Conservation (phyloP, 768 basidiomycete species). For the Thelephora ganbajun region DNA sequence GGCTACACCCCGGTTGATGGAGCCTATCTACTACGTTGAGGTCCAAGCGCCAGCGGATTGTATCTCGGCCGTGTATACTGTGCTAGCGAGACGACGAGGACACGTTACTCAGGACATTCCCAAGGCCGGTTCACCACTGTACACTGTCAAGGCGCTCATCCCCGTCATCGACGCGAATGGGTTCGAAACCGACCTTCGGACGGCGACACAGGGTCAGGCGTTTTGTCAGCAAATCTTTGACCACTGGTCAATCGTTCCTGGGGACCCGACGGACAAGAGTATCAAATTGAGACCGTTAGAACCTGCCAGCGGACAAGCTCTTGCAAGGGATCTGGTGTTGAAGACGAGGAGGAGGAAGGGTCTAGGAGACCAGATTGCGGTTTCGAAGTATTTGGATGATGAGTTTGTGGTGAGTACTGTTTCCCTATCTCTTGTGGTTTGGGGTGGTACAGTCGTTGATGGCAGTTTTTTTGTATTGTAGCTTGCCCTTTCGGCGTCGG, state of each 20-base stretch:
- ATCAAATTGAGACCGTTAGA: conserved; percentile 95
- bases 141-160: conserved; percentile 96
- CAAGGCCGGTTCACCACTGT: conserved; percentile 94
- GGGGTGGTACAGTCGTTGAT: neutral
- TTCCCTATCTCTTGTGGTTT: neutral
- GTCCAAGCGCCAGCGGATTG: conserved; percentile 99
- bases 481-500: conserved; percentile 89
- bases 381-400: conserved; percentile 94
- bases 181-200: conserved; percentile 95
- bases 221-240: conserved; percentile 97
- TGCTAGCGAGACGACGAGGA: conserved; percentile 95
- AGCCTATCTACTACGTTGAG: conserved; percentile 97
- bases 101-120: conserved; percentile 98
- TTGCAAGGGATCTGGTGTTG: conserved; percentile 88
- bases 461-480: conserved; percentile 21
- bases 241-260: conserved; percentile 98
- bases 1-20: conserved; percentile 92
- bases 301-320: conserved; percentile 90
- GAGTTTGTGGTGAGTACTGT: conserved; percentile 71
- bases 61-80: conserved; percentile 96
- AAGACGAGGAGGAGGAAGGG: conserved; percentile 96
- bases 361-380: conserved; percentile 91
- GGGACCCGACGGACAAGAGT: conserved; percentile 95
- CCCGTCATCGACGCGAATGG: conserved; percentile 98
- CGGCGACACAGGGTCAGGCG: conserved; percentile 98